phyloP scores from a whole-genome alignment of 345 rosid genomes.

The Pugionium cornutum region DNA sequence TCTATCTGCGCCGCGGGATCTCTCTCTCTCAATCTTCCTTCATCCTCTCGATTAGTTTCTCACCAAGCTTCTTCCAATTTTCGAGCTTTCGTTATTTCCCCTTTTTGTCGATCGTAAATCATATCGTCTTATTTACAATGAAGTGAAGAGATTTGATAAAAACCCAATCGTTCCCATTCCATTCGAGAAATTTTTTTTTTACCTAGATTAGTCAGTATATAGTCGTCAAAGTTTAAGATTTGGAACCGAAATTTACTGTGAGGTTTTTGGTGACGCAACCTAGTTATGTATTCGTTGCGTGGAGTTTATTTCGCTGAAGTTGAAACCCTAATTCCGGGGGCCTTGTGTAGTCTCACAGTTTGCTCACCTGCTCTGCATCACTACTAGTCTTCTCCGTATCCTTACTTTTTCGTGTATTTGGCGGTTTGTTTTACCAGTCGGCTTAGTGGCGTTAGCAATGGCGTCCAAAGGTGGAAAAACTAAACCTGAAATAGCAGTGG shows the following conservation, averaged over 20 bases:
- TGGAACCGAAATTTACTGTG: slow-evolving; percentile 1
- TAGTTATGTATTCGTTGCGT: slow-evolving; percentile 25
- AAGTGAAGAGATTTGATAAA: slow-evolving; percentile 22
- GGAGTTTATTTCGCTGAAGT: slow-evolving; percentile 22
- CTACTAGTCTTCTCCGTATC: neutral
- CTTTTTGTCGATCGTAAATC: slow-evolving; percentile 29
- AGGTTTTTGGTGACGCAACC: slow-evolving; percentile 8
- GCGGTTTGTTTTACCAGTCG: slow-evolving; percentile 10
- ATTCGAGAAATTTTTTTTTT: neutral
- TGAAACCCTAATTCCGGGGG: slow-evolving; percentile 38
- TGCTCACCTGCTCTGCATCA: slow-evolving; percentile 11
- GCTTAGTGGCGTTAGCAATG: slow-evolving; percentile 26
- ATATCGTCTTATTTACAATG: neutral
- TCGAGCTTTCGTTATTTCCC: neutral
- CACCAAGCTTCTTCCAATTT: slow-evolving; percentile 21
- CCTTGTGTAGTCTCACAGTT: slow-evolving; percentile 4
- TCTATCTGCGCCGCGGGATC: slow-evolving; percentile 37
- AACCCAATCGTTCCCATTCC: slow-evolving; percentile 11
- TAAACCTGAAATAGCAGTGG: slow-evolving; percentile 64
- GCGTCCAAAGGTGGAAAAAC: slow-evolving; percentile 41
- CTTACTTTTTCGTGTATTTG: neutral
- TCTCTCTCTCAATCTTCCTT: slow-evolving; percentile 4
- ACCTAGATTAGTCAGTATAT: slow-evolving; percentile 15
- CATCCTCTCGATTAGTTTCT: neutral
- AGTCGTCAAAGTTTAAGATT: slow-evolving; percentile 21